Conservation (phyloP, 208 protist genomes). For the Novymonas esmeraldas region DNA sequence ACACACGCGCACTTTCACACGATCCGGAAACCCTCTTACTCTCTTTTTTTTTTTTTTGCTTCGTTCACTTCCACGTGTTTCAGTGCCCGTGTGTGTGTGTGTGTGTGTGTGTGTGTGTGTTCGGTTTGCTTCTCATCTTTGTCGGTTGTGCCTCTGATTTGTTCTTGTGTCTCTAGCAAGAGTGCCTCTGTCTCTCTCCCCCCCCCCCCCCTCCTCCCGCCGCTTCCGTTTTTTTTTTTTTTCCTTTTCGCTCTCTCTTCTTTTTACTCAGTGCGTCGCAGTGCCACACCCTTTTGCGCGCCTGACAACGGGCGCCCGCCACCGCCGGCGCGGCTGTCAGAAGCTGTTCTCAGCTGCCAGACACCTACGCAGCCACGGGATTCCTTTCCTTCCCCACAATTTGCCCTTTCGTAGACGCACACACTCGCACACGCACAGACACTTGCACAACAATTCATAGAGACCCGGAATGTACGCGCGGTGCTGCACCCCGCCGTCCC, state of each 20-base stretch:
- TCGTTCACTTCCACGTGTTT: neutral
- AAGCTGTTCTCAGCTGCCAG: neutral
- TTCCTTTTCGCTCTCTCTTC: conserved; percentile 16
- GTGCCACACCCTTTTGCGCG: no score
- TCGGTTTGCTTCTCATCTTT: neutral
- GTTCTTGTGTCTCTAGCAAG: conserved; percentile 1
- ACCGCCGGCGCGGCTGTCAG: no score
- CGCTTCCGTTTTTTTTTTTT: conserved; percentile 12
- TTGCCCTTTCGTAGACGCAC: neutral
- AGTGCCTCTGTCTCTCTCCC: neutral
- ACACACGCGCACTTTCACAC: neutral
- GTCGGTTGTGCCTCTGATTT: neutral
- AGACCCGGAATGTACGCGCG: conserved; percentile 17
- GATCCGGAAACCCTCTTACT: no score
- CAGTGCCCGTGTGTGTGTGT: neutral
- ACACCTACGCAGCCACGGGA: neutral
- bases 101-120: conserved; percentile 7
- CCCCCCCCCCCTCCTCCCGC: neutral
- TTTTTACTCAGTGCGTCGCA: no score
- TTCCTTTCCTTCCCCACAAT: neutral
- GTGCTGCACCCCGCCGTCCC: conserved; percentile 29
- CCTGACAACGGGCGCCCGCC: neutral
- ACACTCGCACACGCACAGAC: neutral
- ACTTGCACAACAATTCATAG: neutral
- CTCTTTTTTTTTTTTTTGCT: neutral